phyloP scores from a whole-genome alignment of 352 stramenopile genomes.

The Thraustochytrium striatum region DNA sequence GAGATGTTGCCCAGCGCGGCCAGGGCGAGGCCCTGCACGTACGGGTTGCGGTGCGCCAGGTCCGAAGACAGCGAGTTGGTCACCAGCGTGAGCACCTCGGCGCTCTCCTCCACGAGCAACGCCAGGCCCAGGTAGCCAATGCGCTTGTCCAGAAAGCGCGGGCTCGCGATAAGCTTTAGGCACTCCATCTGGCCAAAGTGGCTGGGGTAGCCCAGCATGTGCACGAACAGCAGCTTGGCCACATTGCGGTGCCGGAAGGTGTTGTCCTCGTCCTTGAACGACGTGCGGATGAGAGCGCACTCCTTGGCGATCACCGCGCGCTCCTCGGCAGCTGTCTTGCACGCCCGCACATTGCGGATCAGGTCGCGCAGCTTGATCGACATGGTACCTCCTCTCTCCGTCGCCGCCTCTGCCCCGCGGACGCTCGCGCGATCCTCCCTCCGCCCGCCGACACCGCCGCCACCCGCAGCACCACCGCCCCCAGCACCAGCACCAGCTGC shows the following conservation, averaged over 20 bases:
- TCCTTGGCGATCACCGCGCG: conserved; percentile 97
- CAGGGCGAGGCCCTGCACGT: conserved; percentile 90
- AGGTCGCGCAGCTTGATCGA: conserved; percentile 96
- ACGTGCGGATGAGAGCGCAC: conserved; percentile 95
- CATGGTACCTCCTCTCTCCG: conserved; percentile 65
- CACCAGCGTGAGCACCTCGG: conserved; percentile 98
- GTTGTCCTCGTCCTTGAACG: conserved; percentile 94
- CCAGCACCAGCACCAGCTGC: too few relatives aligned
- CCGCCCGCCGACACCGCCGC: neutral
- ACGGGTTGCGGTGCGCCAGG: conserved; percentile 70
- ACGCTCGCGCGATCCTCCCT: neutral
- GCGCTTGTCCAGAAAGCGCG: conserved; percentile 97
- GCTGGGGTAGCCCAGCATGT: conserved; percentile 99
- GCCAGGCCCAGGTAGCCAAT: conserved; percentile 86
- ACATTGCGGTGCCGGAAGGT: conserved; percentile 97
- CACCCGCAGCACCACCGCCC: too few relatives aligned
- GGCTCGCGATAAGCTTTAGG: conserved; percentile 97
- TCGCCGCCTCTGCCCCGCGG: neutral
- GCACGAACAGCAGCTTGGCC: conserved; percentile 99
- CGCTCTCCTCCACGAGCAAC: conserved; percentile 94
- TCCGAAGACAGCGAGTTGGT: conserved; percentile 89
- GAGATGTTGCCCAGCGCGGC: conserved; percentile 96
- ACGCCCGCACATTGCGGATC: conserved; percentile 94
- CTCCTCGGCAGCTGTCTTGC: conserved; percentile 98
- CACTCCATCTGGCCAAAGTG: conserved; percentile 99